Evolutionary conservation across 2,329 filamentous ascomycete species (phyloP).

Genomic region (Fusarium penzigii): DNA sequence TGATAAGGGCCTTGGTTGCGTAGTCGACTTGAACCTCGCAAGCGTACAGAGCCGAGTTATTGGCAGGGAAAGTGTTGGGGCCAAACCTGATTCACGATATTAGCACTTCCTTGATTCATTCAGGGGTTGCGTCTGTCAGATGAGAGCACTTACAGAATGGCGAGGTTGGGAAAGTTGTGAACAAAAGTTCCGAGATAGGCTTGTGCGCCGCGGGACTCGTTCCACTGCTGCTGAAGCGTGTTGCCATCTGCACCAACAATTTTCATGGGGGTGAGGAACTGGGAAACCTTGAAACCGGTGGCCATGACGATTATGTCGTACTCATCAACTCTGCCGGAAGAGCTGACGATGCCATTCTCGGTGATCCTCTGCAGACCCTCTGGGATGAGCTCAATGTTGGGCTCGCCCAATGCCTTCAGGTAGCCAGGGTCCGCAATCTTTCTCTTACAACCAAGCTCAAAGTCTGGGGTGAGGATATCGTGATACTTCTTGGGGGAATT

Average conservation of each 20-base stretch:
- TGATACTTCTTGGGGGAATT: constrained; percentile 28
- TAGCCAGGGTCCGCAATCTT: constrained; percentile 35
- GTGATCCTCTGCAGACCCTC: constrained; percentile 23
- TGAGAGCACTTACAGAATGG: constrained; percentile 22
- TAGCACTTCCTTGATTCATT: too few species aligned
- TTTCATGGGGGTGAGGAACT: constrained; percentile 30
- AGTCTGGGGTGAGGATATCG: constrained; percentile 27
- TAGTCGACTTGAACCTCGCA: constrained; percentile 10
- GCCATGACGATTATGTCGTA: constrained; percentile 30
- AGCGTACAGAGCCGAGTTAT: constrained; percentile 35
- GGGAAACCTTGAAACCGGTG: constrained; percentile 28
- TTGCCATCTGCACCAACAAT: constrained; percentile 25
- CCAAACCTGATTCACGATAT: constrained; percentile 8
- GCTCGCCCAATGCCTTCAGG: constrained; percentile 22
- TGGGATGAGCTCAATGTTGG: constrained; percentile 27
- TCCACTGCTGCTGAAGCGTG: constrained; percentile 29
- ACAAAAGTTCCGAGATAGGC: constrained; percentile 34
- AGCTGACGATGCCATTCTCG: constrained; percentile 22
- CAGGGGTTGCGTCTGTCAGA: too few species aligned
- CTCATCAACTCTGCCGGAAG: constrained; percentile 3
- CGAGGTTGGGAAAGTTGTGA: constrained; percentile 34
- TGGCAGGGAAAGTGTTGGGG: constrained; percentile 20
- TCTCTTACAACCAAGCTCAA: constrained; percentile 33
- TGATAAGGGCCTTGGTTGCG: constrained; percentile 19
- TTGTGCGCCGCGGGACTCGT: constrained; percentile 26